These are phyloP conservation scores for Daldinia decipiens DNA, from an alignment of 495 filamentous ascomycete species.

Conservation along the genomic window DNA sequence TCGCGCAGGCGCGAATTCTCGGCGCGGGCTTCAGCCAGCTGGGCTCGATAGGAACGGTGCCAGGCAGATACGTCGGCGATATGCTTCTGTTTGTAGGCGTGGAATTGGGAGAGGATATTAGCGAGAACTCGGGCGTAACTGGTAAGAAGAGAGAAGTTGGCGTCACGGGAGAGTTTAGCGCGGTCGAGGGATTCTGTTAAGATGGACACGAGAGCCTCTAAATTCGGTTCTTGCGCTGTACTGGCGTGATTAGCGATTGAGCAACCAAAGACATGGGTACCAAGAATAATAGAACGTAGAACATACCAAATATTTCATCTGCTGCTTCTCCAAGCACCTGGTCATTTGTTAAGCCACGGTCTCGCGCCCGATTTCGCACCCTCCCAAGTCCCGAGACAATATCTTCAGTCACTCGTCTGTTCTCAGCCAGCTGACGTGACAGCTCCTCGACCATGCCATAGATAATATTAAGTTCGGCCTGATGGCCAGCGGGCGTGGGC, in stretches of 20 bases:
- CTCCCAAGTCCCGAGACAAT: conserved; percentile 72
- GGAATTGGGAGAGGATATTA: conserved; percentile 62
- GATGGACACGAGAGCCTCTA: conserved; percentile 62
- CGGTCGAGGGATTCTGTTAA: conserved; percentile 64
- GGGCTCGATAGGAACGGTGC: conserved; percentile 65
- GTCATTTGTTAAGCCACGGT: conserved; percentile 60
- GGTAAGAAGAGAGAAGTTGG: conserved; percentile 61
- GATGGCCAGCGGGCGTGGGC: conserved; percentile 83
- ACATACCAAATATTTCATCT: conserved; percentile 60
- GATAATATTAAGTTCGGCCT: conserved; percentile 87
- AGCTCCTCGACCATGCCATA: conserved; percentile 85
- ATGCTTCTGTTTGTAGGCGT: conserved; percentile 64
- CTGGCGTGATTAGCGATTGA: conserved; percentile 7
- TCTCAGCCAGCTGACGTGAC: conserved; percentile 77
- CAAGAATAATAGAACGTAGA: not conserved
- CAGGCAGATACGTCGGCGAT: conserved; percentile 61
- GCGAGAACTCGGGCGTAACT: conserved; percentile 59
- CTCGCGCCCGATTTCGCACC: conserved; percentile 60
- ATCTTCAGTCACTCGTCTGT: conserved; percentile 77
- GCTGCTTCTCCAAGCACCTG: conserved; percentile 59
- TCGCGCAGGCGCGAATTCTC: conserved; percentile 66
- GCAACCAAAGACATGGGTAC: not conserved
- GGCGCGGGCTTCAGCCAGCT: conserved; percentile 65
- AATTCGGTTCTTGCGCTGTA: conserved; percentile 60
- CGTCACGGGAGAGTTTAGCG: conserved; percentile 59